Base-by-base conservation (phyloP, 164 flowering plant species). In the Aristolochia fimbriata region DNA sequence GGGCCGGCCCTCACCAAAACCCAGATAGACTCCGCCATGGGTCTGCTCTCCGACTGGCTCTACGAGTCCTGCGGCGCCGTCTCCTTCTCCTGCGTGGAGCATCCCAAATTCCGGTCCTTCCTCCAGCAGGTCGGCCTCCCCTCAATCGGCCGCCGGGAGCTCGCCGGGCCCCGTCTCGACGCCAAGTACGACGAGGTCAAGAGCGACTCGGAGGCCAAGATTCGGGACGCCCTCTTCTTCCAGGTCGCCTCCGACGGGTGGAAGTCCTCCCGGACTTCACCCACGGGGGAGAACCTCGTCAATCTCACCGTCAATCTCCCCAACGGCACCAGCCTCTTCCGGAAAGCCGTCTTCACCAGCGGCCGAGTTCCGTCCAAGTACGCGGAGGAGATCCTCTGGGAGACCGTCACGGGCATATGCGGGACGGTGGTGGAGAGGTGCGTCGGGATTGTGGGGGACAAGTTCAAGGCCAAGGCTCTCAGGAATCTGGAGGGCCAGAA, bases 341-440 rank as follows among this genome's bases (percentile, higher is more conserved):
- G 83, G 22, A 78, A 77, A 66, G 97, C 96, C 0, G 82, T 83
- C 56, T 84, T 94, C 50, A 72, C 86, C 17, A 69, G 70, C 22
- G 85, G 84, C 2, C 57, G 77, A 11, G 86, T 77, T 46, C 85
- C 89, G 22, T 76, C 93, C 0, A 78, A 78, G 60, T 85, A 78
- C 55, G 97, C 97, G 0, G 96, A 94, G 84, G 96, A 91, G 62
- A 74, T 86, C 49, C 63, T 92, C 19, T 83, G 85, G 93, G 95
- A 85, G 62, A 81, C 89, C 0, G 56, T 86, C 15, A 66, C 76
- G 0, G 83, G 73, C 20, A 78, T 83, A 62, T 79, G 88, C 62
- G 90, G 90, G 47, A 77, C 72, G 65, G 66, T 46, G 5, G 68
- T 73, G 27, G 84, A 81, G 21, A 78, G 80, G 61, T 91, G 97